These are phyloP conservation scores for Epichloe scottii DNA, from an alignment of 2,329 filamentous ascomycete genomes.

Conservation along the genomic window DNA sequence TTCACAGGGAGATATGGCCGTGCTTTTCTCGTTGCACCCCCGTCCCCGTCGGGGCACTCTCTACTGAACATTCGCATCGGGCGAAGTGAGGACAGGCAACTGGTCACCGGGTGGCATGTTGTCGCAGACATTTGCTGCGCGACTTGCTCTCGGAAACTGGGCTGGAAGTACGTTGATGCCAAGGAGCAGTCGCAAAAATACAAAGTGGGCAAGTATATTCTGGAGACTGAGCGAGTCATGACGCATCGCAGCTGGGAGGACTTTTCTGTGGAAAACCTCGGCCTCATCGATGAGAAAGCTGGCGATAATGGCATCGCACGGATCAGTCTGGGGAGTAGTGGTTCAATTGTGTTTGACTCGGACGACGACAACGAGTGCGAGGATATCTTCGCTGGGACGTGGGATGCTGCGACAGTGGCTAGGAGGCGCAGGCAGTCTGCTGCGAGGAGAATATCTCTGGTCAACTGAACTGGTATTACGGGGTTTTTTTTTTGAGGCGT, in stretches of 20 bases:
- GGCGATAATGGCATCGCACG: not conserved
- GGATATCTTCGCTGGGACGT: conserved; percentile 49
- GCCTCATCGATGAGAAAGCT: conserved; percentile 3
- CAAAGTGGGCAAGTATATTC: conserved; percentile 57
- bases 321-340: conserved; percentile 7
- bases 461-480: not conserved
- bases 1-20: conserved; percentile 55
- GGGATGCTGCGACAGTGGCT: conserved; percentile 42
- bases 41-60: conserved; percentile 13
- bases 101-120: conserved; percentile 50
- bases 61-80: conserved; percentile 46
- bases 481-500: not conserved
- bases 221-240: conserved; percentile 48
- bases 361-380: conserved; percentile 56
- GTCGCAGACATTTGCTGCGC: conserved; percentile 51
- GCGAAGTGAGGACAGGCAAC: conserved; percentile 39
- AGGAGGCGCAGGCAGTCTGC: conserved; percentile 30
- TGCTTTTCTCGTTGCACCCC: conserved; percentile 45
- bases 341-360: conserved; percentile 44
- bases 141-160: conserved; percentile 43
- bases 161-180: conserved; percentile 58
- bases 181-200: conserved; percentile 47
- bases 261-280: conserved; percentile 9
- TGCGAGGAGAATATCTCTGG: conserved; percentile 9
- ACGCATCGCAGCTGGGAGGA: conserved; percentile 39